Evolutionary conservation across 2,329 filamentous ascomycete genomes (phyloP).

Genomic region (Fusarium lateritium): DNA sequence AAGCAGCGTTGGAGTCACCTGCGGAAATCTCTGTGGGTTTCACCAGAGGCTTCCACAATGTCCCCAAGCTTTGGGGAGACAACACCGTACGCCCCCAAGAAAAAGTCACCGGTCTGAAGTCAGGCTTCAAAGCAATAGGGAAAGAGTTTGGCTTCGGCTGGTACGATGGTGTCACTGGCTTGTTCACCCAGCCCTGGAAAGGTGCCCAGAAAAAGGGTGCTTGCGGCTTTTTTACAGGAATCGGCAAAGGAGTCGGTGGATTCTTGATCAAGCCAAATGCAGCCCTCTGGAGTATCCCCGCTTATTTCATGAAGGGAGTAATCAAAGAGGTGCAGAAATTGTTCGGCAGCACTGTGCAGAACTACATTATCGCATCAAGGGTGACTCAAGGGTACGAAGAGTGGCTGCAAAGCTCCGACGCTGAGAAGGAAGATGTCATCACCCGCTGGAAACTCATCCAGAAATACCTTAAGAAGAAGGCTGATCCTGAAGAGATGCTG

Average conservation of each 20-base stretch:
- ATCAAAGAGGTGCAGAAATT: constrained; percentile 65
- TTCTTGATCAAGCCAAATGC: neutral
- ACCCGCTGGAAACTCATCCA: constrained; percentile 64
- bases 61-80: constrained; percentile 86
- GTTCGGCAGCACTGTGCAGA: constrained; percentile 76
- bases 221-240: neutral
- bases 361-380: constrained; percentile 80
- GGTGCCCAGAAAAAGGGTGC: neutral
- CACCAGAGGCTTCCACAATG: constrained; percentile 88
- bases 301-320: constrained; percentile 78
- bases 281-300: neutral
- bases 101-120: constrained; percentile 81
- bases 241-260: neutral
- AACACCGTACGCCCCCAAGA: constrained; percentile 80
- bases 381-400: constrained; percentile 80
- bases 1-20: constrained; percentile 80
- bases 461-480: constrained; percentile 38
- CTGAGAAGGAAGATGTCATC: constrained; percentile 73
- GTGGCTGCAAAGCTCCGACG: constrained; percentile 63
- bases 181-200: constrained; percentile 78
- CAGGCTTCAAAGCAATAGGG: constrained; percentile 80
- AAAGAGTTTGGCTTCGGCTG: constrained; percentile 83
- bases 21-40: constrained; percentile 85
- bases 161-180: constrained; percentile 83
- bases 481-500: constrained; percentile 38